Conservation (phyloP, 305 asterid species). For the Fraxinus paxiana region DNA sequence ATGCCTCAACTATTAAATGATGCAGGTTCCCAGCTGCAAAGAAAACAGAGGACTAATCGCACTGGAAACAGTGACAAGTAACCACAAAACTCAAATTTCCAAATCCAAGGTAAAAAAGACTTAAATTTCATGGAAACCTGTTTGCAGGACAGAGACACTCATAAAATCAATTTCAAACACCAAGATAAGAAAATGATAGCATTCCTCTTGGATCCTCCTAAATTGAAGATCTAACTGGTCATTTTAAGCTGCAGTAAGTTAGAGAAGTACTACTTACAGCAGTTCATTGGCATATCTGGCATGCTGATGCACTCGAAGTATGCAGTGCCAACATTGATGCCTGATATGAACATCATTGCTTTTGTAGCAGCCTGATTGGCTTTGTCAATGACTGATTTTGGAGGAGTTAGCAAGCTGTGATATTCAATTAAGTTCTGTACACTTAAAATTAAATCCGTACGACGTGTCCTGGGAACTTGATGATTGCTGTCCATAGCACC, state of each 20-base stretch:
- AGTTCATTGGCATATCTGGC: slow-evolving; percentile 63
- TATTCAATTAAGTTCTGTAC: slow-evolving; percentile 69
- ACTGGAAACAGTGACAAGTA: not conserved
- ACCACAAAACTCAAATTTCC: not conserved
- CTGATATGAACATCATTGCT: slow-evolving; percentile 75
- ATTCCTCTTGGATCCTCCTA: not conserved
- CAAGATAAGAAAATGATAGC: not conserved
- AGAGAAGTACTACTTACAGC: slow-evolving; percentile 53
- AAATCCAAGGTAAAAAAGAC: not conserved
- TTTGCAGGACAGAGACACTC: not conserved
- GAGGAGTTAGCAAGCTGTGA: slow-evolving; percentile 78
- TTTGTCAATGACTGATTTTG: slow-evolving; percentile 58
- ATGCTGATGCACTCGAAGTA: slow-evolving; percentile 69
- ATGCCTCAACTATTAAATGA: slow-evolving; percentile 86
- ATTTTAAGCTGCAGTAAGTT: not conserved
- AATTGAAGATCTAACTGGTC: not conserved
- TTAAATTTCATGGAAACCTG: not conserved
- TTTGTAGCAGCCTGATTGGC: slow-evolving; percentile 93
- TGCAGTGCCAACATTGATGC: slow-evolving; percentile 44
- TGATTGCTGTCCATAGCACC: slow-evolving; percentile 32
- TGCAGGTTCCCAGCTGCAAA: slow-evolving; percentile 84
- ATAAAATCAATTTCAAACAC: not conserved
- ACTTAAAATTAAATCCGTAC: slow-evolving; percentile 60
- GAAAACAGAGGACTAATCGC: slow-evolving; percentile 12
- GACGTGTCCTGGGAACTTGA: slow-evolving; percentile 44